These are phyloP conservation scores for Ceratocystis lukuohia DNA, from an alignment of 2,329 filamentous ascomycete genomes.

Conservation along the genomic window DNA sequence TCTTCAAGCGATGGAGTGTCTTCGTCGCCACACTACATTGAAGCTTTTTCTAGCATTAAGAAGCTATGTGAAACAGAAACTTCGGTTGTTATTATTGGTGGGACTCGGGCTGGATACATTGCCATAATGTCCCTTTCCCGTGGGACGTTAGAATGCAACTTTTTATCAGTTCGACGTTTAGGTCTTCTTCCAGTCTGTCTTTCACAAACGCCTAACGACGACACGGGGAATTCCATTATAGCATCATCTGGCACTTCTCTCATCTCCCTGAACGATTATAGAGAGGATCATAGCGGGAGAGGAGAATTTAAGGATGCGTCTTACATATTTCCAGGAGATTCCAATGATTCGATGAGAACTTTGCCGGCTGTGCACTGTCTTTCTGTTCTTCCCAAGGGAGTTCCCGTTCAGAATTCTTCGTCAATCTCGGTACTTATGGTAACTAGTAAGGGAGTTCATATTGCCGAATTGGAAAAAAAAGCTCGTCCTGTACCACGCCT, in stretches of 20 bases:
- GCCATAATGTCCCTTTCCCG: conserved; percentile 27
- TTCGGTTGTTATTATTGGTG: conserved; percentile 30
- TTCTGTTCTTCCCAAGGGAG: conserved; percentile 8
- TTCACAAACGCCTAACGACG: background rate
- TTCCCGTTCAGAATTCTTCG: background rate
- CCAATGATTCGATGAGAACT: conserved; percentile 26
- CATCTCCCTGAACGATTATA: conserved; percentile 31
- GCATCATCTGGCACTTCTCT: conserved; percentile 38
- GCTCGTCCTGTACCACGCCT: conserved; percentile 37
- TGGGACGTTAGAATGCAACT: conserved; percentile 8
- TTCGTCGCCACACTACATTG: conserved; percentile 22
- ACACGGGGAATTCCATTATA: conserved; percentile 27
- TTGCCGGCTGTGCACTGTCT: conserved; percentile 9
- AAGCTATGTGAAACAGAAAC: conserved; percentile 24
- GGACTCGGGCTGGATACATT: conserved; percentile 41
- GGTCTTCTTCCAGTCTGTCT: conserved; percentile 27
- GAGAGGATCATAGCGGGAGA: conserved; percentile 20
- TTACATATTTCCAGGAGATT: conserved; percentile 40
- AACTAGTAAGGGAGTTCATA: conserved; percentile 36
- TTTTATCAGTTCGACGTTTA: conserved; percentile 21
- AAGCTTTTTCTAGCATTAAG: conserved; percentile 37
- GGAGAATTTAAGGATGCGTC: conserved; percentile 30
- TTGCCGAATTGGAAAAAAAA: conserved; percentile 38
- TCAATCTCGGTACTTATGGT: conserved; percentile 30
- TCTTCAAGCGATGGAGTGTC: conserved; percentile 2